These are phyloP conservation scores for Diutina catenulata DNA, from an alignment of 1,139 yeast genomes.

Conservation along the genomic window DNA sequence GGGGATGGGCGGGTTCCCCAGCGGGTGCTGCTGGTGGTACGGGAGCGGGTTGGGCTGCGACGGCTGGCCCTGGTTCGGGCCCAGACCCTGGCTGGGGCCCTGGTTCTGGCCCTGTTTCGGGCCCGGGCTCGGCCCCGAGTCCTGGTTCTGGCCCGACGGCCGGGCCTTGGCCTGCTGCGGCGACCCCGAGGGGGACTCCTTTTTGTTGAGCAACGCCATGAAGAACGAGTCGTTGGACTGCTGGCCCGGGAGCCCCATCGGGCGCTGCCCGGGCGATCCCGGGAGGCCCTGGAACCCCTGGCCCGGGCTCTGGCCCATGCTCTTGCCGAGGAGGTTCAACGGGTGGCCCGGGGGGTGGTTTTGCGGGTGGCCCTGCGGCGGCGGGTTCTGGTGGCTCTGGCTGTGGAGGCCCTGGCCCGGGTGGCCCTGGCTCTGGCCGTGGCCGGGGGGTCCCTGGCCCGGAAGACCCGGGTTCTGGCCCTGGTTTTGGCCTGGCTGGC, in stretches of 20 bases:
- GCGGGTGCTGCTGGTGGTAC: constrained; percentile 7
- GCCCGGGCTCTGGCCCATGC: constrained; percentile 7
- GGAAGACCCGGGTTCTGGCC: constrained; percentile 7
- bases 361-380: not conserved
- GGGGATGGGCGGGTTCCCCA: constrained; percentile 4
- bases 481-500: too few relatives aligned
- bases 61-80: not conserved
- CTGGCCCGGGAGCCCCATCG: constrained; percentile 7
- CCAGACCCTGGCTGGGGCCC: not conserved
- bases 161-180: not conserved
- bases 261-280: not conserved
- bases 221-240: constrained; percentile 37
- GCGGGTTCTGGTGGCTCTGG: not conserved
- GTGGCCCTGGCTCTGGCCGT: too few relatives aligned
- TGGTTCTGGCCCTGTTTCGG: constrained; percentile 11
- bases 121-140: not conserved
- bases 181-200: not conserved
- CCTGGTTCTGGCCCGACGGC: not conserved
- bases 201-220: constrained; percentile 37
- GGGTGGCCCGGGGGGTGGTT: not conserved
- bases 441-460: constrained; percentile 8
- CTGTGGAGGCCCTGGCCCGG: not conserved
- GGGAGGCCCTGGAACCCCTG: not conserved
- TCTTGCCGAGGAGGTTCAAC: constrained; percentile 10
- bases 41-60: constrained; percentile 6